Evolutionary conservation across 441 rosid species (phyloP), one percentile per base, ranked within the genome.

Genomic region (Gossypium davidsonii): DNA sequence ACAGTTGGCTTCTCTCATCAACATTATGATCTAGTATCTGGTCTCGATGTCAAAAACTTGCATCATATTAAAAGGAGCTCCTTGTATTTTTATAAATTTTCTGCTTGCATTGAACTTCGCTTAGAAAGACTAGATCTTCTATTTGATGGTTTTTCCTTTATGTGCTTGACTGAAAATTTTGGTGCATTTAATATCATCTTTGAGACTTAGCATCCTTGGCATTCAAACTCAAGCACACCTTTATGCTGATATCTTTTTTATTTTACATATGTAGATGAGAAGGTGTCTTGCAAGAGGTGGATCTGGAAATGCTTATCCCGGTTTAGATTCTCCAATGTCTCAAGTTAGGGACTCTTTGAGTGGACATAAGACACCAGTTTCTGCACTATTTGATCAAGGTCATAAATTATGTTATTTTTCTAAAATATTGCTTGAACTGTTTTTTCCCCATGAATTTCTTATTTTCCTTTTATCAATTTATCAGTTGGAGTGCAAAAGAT

Each of bases 401-500:
- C 77, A 69, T 44, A 28, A 68, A 76, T 71, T 46, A 8, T 53
- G 0, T 6, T 52, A 51, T 6, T 67, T 39, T 48, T 18, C 25
- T 53, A 74, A 57, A 21, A 73, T 70, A 48, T 60, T 66, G 18
- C n/a, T 51, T 28, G 56, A 56, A 59, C 56, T 5, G 49, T 42
- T n/a, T 64, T 67, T 72, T 10, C 12, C 76, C 55, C 53, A 9
- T 34, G 34, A 31, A 59, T 73, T n/a, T 73, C 77, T 80, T 73
- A 76, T 42, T 76, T 56, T 25, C 25, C 79, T 25, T 64, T n/a
- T 46, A 71, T 80, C 57, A 51, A 72, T 80, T 70, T 77, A 80
- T 71, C 87, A 96, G 99, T 91, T 86, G 99, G 97, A 56, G 80
- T 96, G 81, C 96, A 88, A 80, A 91, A 90, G 87, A 87, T 93